Base-by-base conservation (phyloP, 2,329 filamentous ascomycete genomes). In the Cytospora leucostoma region DNA sequence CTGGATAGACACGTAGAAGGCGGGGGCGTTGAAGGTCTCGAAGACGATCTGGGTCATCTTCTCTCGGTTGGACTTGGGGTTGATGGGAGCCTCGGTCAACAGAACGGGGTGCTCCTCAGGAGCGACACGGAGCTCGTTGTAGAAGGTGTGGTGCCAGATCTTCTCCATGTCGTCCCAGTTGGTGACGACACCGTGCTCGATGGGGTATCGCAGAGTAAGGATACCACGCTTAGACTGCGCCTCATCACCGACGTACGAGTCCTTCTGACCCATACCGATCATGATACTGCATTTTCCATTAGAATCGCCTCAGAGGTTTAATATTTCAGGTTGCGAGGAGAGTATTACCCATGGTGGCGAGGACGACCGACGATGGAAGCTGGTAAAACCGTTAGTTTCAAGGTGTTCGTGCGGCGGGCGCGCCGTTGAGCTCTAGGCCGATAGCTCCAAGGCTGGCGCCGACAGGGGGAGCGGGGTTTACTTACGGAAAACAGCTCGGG, bases 101-200 rank as follows among this genome's bases (percentile, higher is more conserved):
- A 99, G 89, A 79, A 98, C 93, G 75, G 95, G 95, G 89, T 99
- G 95, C 90, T 99, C 95, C 88, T 99, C 95, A 75, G 95, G 95
- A 75, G 95, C 95, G 71, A 99, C 95, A 94, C 95, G 94, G 78
- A 99, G 88, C 88, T 99, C 95, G 85, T 99, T 99, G 92, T 98
- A 99, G 88, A 99, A 99, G 79, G 95, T 98, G 92, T 99, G 95
- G 83, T 99, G 95, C 95, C 95, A 99, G 76, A 99, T 98, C 90
- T 98, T 98, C 88, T 98, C 95, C 95, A 98, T 98, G 82, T 98
- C 95, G 81, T 99, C 95, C 95, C 95, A 99, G 92, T 98, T 98
- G 85, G 95, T 99, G 79, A 99, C 95, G 76, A 99, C 95, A 95
- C 95, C 95, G 89, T 99, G 95, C 88, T 99, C 95, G 80, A 99